These are phyloP conservation scores for Xylariaceae sp. DNA, from an alignment of 2,329 filamentous ascomycete genomes.

Conservation along the genomic window DNA sequence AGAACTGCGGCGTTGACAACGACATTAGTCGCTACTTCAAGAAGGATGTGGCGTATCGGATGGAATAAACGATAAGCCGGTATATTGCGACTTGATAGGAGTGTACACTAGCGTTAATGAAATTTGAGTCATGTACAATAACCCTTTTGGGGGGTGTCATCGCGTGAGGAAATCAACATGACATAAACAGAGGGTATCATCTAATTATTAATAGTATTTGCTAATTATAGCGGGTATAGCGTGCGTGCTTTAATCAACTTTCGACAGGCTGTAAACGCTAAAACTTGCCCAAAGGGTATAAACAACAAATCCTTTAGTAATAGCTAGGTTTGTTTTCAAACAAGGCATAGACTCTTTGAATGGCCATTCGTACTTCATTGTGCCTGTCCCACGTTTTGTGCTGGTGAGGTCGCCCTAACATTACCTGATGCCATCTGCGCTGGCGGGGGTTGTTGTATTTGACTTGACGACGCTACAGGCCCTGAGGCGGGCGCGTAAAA, in stretches of 20 bases:
- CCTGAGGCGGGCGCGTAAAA: conserved; percentile 36
- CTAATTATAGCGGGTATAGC: conserved; percentile 15
- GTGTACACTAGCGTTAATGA: no score
- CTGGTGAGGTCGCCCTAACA: background rate
- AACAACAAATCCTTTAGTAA: background rate
- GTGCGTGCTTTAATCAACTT: conserved; percentile 1
- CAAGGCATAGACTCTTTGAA: no score
- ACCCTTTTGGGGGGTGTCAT: no score
- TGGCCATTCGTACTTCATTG: background rate
- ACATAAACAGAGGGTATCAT: no score
- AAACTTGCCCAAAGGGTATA: background rate
- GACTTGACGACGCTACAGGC: no score
- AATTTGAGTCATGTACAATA: no score
- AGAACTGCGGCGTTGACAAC: conserved; percentile 32
- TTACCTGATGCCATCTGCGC: background rate
- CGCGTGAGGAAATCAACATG: no score
- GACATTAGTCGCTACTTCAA: no score
- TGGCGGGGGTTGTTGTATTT: no score
- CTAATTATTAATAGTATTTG: conserved; percentile 17
- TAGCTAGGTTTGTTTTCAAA: background rate
- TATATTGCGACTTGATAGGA: no score
- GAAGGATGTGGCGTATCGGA: no score
- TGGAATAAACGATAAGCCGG: no score
- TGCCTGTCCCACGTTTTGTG: background rate
- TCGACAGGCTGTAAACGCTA: background rate